Evolutionary conservation across 192 early-diverging fungal genomes (phyloP), one percentile per base, ranked within the genome.

Genomic region (Backusella macrospora): DNA sequence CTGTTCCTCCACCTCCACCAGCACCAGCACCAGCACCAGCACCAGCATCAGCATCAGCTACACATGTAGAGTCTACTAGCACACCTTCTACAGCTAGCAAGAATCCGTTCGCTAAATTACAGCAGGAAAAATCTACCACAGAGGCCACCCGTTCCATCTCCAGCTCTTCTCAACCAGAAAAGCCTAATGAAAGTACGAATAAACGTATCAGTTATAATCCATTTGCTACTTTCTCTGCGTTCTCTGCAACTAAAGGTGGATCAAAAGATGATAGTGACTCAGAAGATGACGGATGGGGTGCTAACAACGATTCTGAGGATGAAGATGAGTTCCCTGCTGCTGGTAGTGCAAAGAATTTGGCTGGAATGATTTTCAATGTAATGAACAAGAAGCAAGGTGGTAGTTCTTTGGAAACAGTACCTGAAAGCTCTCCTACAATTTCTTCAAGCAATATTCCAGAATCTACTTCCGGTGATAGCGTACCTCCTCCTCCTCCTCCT

Each of bases 151-250:
- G 21, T 47, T 34, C 66, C 34, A 52, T 72, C 39, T 13, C 39
- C 6, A 40, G 37, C 15, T 14, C 64, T 49, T 69, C 65, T 21
- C 45, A 59, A 5, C 13, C 52, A 42, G 73, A 68, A 34, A 74
- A 74, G 21, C 46, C 65, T 5, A 52, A 74, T 37, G 66, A 65
- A 59, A 8, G 18, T 16, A 9, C 72, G n/a, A 73, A 82, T 15
- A 78, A 75, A 44, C 73, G 75, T 42, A 62, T 65, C 48, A 75
- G 81, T 40, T 79, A 82, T 71, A 84, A 84, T 80, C 83, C 83
- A 18, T 84, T 84, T 64, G 72, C 70, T 26, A 62, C 78, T 15
- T 76, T 77, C 21, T 73, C 78, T 46, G 73, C 73, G 1, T 70
- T 71, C 16, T 39, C 69, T 48, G 71, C 76, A 13, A 68, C 74